Evolutionary conservation across 2,329 filamentous ascomycete species (phyloP).

Genomic region (Colletotrichum chlorophyti): DNA sequence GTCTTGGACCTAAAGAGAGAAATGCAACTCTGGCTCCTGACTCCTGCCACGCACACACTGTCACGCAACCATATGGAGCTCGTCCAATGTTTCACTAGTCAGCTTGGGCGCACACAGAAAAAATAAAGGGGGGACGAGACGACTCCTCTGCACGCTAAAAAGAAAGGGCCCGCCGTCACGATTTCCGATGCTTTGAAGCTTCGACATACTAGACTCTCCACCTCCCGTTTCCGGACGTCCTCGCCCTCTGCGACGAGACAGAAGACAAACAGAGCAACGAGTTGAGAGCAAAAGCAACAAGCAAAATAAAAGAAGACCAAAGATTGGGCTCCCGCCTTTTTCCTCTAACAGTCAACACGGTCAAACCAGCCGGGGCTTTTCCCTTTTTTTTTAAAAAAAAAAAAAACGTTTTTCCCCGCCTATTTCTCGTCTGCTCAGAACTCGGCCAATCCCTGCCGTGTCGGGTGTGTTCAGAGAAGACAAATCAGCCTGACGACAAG

Average conservation of each 20-base stretch:
- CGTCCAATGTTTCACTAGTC: slow-evolving; percentile 27
- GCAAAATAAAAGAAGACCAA: not conserved
- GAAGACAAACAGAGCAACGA: no score
- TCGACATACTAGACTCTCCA: slow-evolving; percentile 24
- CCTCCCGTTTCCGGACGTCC: slow-evolving; percentile 23
- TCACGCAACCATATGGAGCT: not conserved
- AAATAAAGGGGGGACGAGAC: slow-evolving; percentile 24
- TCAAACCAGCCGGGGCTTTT: slow-evolving; percentile 1
- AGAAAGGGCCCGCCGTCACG: slow-evolving; percentile 26
- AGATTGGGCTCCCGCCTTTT: not conserved
- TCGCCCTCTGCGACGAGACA: slow-evolving; percentile 6
- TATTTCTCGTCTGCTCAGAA: not conserved
- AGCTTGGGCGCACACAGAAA: slow-evolving; percentile 18
- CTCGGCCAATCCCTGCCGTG: slow-evolving; percentile 3
- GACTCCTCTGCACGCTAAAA: slow-evolving; percentile 27
- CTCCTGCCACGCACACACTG: no score
- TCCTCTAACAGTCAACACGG: not conserved
- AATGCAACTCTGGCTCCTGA: slow-evolving; percentile 23
- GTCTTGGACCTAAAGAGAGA: no score
- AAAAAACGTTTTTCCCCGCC: not conserved
- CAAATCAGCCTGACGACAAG: slow-evolving; percentile 12
- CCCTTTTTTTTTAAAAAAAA: not conserved
- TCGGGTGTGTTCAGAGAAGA: not conserved
- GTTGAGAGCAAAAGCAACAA: slow-evolving; percentile 12
- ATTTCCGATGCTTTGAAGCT: slow-evolving; percentile 26